Conservation (phyloP, 2,329 filamentous ascomycete species). For the Beauveria varroae region DNA sequence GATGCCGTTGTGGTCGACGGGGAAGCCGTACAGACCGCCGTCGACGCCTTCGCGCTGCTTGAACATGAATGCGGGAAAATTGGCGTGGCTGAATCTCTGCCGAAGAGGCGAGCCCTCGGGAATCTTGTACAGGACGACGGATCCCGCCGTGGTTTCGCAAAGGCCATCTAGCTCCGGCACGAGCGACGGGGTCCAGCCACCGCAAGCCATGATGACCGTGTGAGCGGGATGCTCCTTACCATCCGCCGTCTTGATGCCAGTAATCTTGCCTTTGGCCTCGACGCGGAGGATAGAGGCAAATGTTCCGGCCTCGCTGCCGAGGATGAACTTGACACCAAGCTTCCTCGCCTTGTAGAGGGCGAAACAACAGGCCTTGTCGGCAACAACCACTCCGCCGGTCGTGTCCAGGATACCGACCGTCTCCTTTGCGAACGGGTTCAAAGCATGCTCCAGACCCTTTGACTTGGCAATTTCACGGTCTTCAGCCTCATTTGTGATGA, state of each 20-base stretch:
- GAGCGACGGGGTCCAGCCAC: conserved; percentile 36
- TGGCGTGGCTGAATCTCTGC: conserved; percentile 31
- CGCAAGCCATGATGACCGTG: conserved; percentile 32
- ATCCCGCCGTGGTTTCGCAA: conserved; percentile 41
- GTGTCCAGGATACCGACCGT: conserved; percentile 36
- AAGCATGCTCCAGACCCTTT: conserved; percentile 22
- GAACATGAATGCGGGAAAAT: conserved; percentile 34
- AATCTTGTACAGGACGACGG: conserved; percentile 35
- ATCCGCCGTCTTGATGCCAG: conserved; percentile 32
- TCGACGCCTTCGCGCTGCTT: conserved; percentile 23
- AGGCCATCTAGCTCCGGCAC: conserved; percentile 32
- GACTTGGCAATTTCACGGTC: conserved; percentile 17
- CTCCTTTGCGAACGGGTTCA: conserved; percentile 30
- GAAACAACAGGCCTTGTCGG: conserved; percentile 38
- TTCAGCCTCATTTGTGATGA: neutral
- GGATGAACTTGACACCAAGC: conserved; percentile 34
- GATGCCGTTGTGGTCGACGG: conserved; percentile 32
- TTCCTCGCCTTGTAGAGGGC: conserved; percentile 33
- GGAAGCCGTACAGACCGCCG: conserved; percentile 42
- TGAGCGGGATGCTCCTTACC: conserved; percentile 24
- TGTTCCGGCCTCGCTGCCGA: conserved; percentile 24
- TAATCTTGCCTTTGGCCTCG: conserved; percentile 16
- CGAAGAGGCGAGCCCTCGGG: conserved; percentile 29
- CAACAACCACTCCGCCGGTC: conserved; percentile 36
- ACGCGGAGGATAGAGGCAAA: conserved; percentile 22